Conservation (phyloP, 164 flowering plant species). For the Berberis vulgaris region DNA sequence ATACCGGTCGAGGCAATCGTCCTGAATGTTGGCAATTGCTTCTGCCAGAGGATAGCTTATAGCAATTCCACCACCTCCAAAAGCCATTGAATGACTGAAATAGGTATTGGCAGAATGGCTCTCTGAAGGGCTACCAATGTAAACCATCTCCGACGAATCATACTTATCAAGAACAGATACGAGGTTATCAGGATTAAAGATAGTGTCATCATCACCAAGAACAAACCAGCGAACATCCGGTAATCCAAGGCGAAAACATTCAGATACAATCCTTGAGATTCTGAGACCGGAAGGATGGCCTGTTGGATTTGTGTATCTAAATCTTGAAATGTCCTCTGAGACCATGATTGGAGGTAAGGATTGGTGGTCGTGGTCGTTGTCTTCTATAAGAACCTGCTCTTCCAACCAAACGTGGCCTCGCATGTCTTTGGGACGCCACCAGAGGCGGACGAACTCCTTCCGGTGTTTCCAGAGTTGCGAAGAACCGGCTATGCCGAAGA, state of each 20-base stretch:
- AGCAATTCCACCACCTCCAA: slow-evolving; percentile 64
- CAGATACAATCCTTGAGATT: slow-evolving; percentile 44
- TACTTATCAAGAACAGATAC: slow-evolving; percentile 44
- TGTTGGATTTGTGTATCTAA: slow-evolving; percentile 53
- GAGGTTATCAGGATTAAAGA: slow-evolving; percentile 46
- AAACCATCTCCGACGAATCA: slow-evolving; percentile 39
- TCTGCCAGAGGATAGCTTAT: slow-evolving; percentile 50
- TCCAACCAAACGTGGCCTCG: no score
- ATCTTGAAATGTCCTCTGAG: slow-evolving; percentile 53
- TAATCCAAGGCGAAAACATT: slow-evolving; percentile 38
- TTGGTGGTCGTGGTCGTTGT: slow-evolving; percentile 18
- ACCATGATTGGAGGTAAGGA: slow-evolving; percentile 40
- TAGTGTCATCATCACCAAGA: slow-evolving; percentile 56
- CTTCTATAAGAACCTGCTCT: slow-evolving; percentile 28
- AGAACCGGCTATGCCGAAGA: slow-evolving; percentile 20
- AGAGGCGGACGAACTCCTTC: slow-evolving; percentile 43
- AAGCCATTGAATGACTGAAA: slow-evolving; percentile 54
- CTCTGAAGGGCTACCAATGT: slow-evolving; percentile 51
- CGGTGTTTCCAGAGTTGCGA: slow-evolving; percentile 48
- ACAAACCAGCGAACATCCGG: slow-evolving; percentile 57
- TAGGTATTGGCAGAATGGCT: slow-evolving; percentile 54
- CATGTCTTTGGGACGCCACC: slow-evolving; percentile 48
- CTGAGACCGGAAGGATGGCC: slow-evolving; percentile 62
- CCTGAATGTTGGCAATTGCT: slow-evolving; percentile 35
- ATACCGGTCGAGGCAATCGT: slow-evolving; percentile 51